Base-by-base conservation (phyloP, 768 basidiomycete genomes). In the Podaxis sp. region DNA sequence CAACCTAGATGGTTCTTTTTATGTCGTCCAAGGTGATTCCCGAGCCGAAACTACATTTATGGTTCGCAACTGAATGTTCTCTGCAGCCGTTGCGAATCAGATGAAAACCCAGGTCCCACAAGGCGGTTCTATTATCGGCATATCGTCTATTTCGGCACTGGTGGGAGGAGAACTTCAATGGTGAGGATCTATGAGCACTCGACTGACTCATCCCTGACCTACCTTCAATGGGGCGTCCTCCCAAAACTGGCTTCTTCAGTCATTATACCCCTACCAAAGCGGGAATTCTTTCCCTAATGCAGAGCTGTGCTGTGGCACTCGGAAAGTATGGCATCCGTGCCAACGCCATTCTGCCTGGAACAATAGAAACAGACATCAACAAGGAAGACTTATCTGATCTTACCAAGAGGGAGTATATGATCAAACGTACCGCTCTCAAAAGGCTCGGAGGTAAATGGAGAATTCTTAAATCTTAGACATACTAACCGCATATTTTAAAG, bases 221-320 rank as follows among this genome's bases (percentile, higher is more conserved):
- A 30, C 22, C 56, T 49, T 30, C 44, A 51, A 53, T 57, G 24
- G 33, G 9, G 12, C 49, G 2, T 28, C 44, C 7, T 54, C 44
- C 5, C 24, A 17, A 22, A 57, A 28, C 59, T 19, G 54, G 48
- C 7, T 36, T n/a, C 44, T 58, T 1, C 64, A 85, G 85, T 57
- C 89, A 91, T 69, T 93, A 92, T 68, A 90, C 88, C 2, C 89
- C 90, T 4, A 92, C 91, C 4, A 91, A 93, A 70, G 91, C 91
- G 2, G 89, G 87, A 1, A 85, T 92, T 57, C 81, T 89, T 49
- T 88, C 86, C 30, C 73, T 93, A 66, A 93, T 92, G 90, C 88
- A 92, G 73, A 88, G 86, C 64, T 88, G 87, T 67, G 89, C 90
- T 3, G 84, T 90, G 48, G 89, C 90, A 3, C 77, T 92, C 26